Conservation (phyloP, 1,284 basidiomycete species). For the Cryptococcus amylolentus region DNA sequence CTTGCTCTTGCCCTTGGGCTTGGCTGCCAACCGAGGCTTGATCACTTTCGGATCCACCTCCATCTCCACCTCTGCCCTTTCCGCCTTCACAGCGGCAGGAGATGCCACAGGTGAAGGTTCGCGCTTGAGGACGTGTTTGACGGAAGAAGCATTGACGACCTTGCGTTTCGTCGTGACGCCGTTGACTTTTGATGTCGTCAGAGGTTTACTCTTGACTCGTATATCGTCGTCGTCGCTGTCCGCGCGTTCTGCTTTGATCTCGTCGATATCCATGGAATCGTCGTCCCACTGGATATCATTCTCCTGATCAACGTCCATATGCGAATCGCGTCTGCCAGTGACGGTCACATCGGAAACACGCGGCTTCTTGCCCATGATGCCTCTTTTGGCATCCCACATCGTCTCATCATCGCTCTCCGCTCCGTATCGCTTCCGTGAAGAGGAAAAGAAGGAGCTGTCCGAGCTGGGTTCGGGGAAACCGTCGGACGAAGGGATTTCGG, state of each 20-base stretch:
- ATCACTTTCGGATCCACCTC: slow-evolving; percentile 26
- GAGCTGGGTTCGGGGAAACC: slow-evolving; percentile 35
- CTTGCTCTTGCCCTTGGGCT: slow-evolving; percentile 17
- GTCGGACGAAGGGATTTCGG: slow-evolving; percentile 49
- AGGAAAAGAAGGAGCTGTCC: slow-evolving; percentile 55
- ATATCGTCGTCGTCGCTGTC: slow-evolving; percentile 42
- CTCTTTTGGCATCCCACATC: slow-evolving; percentile 28
- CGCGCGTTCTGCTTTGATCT: slow-evolving; percentile 50
- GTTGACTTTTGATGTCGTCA: slow-evolving; percentile 25
- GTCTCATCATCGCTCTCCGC: slow-evolving; percentile 54
- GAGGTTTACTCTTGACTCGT: slow-evolving; percentile 22
- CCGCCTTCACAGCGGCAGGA: background rate
- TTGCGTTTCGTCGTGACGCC: slow-evolving; percentile 32
- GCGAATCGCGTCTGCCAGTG: slow-evolving; percentile 10
- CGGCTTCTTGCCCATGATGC: slow-evolving; percentile 42
- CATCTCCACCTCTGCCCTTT: background rate
- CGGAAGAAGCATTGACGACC: slow-evolving; percentile 48
- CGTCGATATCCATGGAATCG: slow-evolving; percentile 27
- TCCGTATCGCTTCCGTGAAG: slow-evolving; percentile 31
- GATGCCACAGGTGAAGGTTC: slow-evolving; percentile 9
- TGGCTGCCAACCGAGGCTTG: slow-evolving; percentile 24
- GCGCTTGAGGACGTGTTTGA: slow-evolving; percentile 51
- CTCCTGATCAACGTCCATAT: slow-evolving; percentile 19
- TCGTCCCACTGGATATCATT: slow-evolving; percentile 38
- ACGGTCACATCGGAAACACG: slow-evolving; percentile 39